Conservation (phyloP, 208 protist species). For the Cochliopodium minus region DNA sequence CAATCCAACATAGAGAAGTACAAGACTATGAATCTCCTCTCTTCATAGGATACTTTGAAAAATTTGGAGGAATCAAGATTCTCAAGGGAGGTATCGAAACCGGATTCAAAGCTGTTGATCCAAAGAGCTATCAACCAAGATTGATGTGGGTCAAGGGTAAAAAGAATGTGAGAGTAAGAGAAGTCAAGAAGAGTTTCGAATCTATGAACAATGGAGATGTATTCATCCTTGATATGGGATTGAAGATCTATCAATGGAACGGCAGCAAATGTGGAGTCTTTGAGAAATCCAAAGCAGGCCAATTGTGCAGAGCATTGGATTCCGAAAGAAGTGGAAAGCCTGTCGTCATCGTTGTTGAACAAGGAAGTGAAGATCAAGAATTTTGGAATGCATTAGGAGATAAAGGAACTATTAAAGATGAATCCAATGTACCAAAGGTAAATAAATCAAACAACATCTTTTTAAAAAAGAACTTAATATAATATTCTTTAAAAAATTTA, state of each 20-base stretch:
- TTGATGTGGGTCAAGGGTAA: constrained; percentile 22
- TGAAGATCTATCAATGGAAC: constrained; percentile 11
- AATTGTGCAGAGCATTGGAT: background rate
- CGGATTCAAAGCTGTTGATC: constrained; percentile 25
- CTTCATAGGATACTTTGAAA: constrained; percentile 27
- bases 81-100: constrained; percentile 21
- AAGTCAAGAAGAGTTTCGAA: background rate
- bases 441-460: no score
- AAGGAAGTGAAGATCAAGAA: background rate
- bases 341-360: constrained; percentile 11
- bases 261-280: background rate
- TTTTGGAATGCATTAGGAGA: background rate
- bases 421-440: background rate
- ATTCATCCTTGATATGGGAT: constrained; percentile 30
- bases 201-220: constrained; percentile 29
- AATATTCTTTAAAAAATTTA: no score
- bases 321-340: constrained; percentile 3
- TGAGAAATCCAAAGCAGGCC: constrained; percentile 3
- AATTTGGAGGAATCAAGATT: constrained; percentile 11
- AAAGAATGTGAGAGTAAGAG: constrained; percentile 13
- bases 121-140: background rate
- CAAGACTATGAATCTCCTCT: constrained; percentile 16
- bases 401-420: background rate
- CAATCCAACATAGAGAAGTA: constrained; percentile 28
- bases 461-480: no score